Conservation (phyloP, 306 rosid species). For the Dicorynia guianensis region DNA sequence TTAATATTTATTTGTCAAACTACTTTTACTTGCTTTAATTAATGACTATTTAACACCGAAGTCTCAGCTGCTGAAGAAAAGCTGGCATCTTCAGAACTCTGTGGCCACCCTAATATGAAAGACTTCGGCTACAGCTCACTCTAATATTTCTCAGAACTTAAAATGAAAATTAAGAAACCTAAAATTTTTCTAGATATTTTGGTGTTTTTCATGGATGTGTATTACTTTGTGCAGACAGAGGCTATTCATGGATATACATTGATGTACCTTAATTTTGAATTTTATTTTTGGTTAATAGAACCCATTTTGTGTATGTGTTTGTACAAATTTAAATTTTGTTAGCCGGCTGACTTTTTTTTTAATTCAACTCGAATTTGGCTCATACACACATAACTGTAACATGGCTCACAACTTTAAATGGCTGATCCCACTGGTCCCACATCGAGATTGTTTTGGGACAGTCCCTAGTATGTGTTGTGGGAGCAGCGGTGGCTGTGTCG, state of each 20-base stretch:
- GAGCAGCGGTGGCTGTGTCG: no score
- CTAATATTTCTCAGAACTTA: conserved; percentile 13
- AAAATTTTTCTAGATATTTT: not conserved
- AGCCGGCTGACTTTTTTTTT: no score
- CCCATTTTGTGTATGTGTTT: not conserved
- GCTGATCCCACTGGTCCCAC: no score
- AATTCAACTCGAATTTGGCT: no score
- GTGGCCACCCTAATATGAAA: conserved; percentile 59
- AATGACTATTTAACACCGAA: conserved; percentile 65
- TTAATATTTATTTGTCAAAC: no score
- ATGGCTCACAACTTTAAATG: no score
- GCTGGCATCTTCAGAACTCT: conserved; percentile 56
- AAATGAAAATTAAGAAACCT: not conserved
- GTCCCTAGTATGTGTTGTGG: no score
- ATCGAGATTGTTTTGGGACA: no score
- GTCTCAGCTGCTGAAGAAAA: conserved; percentile 50
- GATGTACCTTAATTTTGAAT: not conserved
- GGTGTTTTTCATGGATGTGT: not conserved
- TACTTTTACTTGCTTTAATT: conserved; percentile 48
- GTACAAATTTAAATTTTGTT: no score
- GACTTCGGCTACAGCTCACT: conserved; percentile 57
- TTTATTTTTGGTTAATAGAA: not conserved
- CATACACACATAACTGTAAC: no score
- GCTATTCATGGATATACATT: conserved; percentile 52
- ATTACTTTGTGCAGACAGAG: conserved; percentile 57